Base-by-base conservation (phyloP, 1,284 basidiomycete species). In the Cryptococcus sp. region DNA sequence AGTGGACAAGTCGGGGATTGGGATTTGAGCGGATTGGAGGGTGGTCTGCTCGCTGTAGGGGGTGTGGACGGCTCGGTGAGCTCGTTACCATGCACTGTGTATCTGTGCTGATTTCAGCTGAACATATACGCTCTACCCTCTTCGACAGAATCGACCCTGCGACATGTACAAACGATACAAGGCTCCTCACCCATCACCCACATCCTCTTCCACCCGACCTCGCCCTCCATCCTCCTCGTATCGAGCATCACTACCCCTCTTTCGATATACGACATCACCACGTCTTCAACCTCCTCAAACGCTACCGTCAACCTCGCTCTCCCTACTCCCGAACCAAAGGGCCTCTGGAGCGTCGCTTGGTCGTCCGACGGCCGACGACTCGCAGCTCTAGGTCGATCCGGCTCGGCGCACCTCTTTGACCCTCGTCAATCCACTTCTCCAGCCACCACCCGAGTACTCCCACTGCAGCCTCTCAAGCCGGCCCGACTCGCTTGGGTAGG, bases 181-280 rank as follows among this genome's bases (percentile, higher is more conserved):
- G 53, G 28, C 28, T 56, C 55, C 2, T 56, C 58, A 18, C 39
- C 68, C 2, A 57, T 74, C 31, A 69, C 69, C 23, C 59, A 56
- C 38, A 38, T 76, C 32, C 26, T 60, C 2, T 62, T 74, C 19
- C 74, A 76, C 48, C 74, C 74, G 1, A 73, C 72, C 2, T 70
- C 71, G 0, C 62, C 69, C 0, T 54, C 59, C 4, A 45, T 76
- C 19, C 55, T 73, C 6, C 63, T 73, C 22, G 58, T 59, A 0
- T 58, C 62, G 0, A 55, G 60, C 14, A 51, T 59, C 7, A 40
- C 56, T 0, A 26, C 47, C 2, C 52, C 65, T 1, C 44, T 67
- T 3, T 48, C 61, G 9, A 60, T 76, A 38, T 75, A 68, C 54
- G 66, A 75, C 51, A 45, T 69, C 5, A 46, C 60, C 3, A 41